Base-by-base conservation (phyloP, 2,329 filamentous ascomycete species). In the Juglanconis oblonga region DNA sequence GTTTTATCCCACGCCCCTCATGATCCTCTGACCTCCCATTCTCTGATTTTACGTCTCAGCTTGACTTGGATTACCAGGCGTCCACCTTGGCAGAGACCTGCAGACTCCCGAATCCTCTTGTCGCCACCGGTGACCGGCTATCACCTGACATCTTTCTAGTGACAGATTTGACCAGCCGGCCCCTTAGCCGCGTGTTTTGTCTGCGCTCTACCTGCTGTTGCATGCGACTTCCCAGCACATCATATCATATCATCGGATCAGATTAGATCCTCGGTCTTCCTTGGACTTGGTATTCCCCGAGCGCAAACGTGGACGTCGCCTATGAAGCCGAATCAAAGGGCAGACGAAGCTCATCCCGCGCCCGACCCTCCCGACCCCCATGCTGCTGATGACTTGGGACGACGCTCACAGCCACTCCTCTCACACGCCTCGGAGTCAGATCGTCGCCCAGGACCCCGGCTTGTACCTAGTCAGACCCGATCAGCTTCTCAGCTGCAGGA, bases 201-300 rank as follows among this genome's bases (percentile, higher is more conserved):
- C 48, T 52, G 14, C 55, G 55, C 52, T 29, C 45, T 50, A n/a
- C 40, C 52, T 56, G 48, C 47, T 33, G 9, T 42, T 55, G 52
- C 60, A 53, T 59, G 59, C 59, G 52, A 31, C 36, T 55, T 33
- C 49, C 56, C 17, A 33, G 36, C 47, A 35, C 35, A 59, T 42
- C 32, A 40, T 38, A 44, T 54, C 59, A 36, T 55, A 56, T 62
- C 52, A 50, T 50, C 60, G 56, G 56, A 62, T 62, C 60, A 59
- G 60, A 62, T 62, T 59, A 62, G 60, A 62, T 62, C 47, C 38
- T 7, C 49, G 10, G 13, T 40, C 42, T 38, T 31, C 24, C 40
- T 45, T 44, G 48, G 47, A 45, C 58, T 57, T 57, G 53, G 38
- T 44, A n/a, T 48, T 38, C 11, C 40, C 40, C 38, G 38, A 38